A percentile compares a stretch with the other conserved stretches of the same genome.
These are phyloP conservation scores for Erysimum cheiri DNA, from an alignment of 441 rosid genomes.

Conservation along the genomic window DNA sequence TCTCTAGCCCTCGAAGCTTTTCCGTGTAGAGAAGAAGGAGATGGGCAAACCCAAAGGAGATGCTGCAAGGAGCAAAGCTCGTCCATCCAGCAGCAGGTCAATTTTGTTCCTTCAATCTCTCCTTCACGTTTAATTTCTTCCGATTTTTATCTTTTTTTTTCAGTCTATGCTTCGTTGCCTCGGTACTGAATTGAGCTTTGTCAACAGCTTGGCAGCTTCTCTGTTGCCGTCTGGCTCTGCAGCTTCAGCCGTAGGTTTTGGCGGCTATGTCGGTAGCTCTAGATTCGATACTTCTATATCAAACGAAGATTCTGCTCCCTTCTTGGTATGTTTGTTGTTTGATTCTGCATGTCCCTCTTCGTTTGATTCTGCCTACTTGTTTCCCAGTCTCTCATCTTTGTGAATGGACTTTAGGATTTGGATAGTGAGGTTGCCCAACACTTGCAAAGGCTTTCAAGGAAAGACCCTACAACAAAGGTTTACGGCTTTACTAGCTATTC, in stretches of 20 bases:
- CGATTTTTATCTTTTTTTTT: neutral
- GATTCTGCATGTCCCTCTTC: neutral
- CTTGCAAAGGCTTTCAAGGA: conserved; percentile 86
- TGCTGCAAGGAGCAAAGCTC: conserved; percentile 77
- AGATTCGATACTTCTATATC: conserved; percentile 69
- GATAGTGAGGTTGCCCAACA: conserved; percentile 86
- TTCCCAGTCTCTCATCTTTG: conserved; percentile 25
- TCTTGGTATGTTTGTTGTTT: conserved; percentile 50
- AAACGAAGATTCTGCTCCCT: conserved; percentile 56
- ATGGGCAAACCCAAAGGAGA: conserved; percentile 97
- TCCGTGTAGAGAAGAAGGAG: conserved; percentile 7
- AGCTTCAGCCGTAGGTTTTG: conserved; percentile 75
- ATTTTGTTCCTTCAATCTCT: neutral
- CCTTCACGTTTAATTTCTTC: neutral
- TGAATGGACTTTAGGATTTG: conserved; percentile 58
- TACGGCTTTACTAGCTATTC: neutral
- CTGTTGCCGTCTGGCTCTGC: conserved; percentile 71
- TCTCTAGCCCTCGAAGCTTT: conserved; percentile 3
- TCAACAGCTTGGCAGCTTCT: conserved; percentile 81
- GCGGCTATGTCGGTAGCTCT: conserved; percentile 92
- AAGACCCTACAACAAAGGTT: conserved; percentile 95
- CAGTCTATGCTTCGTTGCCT: conserved; percentile 10
- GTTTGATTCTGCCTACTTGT: conserved; percentile 4
- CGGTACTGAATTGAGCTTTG: conserved; percentile 36
- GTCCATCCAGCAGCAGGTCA: conserved; percentile 98